Evolutionary conservation across 179 eudicot species (phyloP).

Genomic region (Actinidia polygama): DNA sequence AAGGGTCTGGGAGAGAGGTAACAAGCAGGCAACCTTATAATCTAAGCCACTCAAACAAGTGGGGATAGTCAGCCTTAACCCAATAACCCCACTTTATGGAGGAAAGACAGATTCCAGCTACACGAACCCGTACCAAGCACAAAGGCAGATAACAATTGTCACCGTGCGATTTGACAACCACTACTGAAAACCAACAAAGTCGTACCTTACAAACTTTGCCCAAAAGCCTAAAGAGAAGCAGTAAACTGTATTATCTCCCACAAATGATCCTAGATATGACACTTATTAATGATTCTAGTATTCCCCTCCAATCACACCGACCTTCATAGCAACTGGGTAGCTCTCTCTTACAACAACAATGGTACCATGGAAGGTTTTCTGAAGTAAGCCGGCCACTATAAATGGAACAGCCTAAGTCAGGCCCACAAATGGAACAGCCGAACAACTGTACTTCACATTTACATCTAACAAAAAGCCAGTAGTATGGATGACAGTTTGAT

Average conservation of each 20-base stretch:
- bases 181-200: not conserved
- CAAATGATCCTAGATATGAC: not conserved
- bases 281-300: not conserved
- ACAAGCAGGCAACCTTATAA: not conserved
- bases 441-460: not conserved
- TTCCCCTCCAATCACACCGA: not conserved
- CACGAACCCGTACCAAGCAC: not conserved
- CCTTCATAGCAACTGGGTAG: not conserved
- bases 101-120: not conserved
- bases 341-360: not conserved
- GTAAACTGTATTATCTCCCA: not conserved
- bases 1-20: not conserved
- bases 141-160: not conserved
- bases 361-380: not conserved
- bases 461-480: not conserved
- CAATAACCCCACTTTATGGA: not conserved
- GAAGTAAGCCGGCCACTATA: not conserved
- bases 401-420: not conserved
- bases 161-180: not conserved
- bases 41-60: not conserved
- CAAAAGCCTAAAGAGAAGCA: not conserved
- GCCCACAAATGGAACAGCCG: slow-evolving; percentile 14
- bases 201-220: not conserved
- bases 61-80: not conserved
- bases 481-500: not conserved